Conservation (phyloP, 1,139 yeast genomes). For the Taphrina wiesneri region DNA sequence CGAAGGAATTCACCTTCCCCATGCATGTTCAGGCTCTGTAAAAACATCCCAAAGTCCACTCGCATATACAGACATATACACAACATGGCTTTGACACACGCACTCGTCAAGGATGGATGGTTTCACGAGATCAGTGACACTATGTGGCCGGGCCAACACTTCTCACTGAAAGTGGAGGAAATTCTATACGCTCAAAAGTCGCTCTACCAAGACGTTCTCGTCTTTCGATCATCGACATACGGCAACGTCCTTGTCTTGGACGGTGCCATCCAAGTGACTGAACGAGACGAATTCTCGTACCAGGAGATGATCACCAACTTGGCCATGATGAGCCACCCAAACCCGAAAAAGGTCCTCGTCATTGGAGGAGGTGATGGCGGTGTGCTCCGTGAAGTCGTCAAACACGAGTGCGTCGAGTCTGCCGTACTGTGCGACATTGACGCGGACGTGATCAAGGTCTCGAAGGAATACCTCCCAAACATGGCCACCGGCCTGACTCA, state of each 20-base stretch:
- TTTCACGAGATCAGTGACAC: slow-evolving; percentile 77
- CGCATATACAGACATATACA: neutral
- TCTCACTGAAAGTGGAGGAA: slow-evolving; percentile 76
- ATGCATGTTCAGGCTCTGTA: neutral
- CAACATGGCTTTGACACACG: slow-evolving; percentile 28
- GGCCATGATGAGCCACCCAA: slow-evolving; percentile 72
- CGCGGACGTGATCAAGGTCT: slow-evolving; percentile 69
- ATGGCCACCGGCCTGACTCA: slow-evolving; percentile 75
- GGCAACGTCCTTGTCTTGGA: slow-evolving; percentile 85
- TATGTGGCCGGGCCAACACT: slow-evolving; percentile 90
- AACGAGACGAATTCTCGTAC: slow-evolving; percentile 82
- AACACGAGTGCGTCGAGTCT: slow-evolving; percentile 66
- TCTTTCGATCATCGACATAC: slow-evolving; percentile 70
- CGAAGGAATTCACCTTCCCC: neutral
- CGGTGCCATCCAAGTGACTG: slow-evolving; percentile 86
- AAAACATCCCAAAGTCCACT: neutral
- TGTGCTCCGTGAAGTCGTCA: slow-evolving; percentile 77
- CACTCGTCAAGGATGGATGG: slow-evolving; percentile 67
- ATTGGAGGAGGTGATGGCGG: slow-evolving; percentile 97
- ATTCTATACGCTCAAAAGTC: slow-evolving; percentile 73
- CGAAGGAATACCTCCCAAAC: slow-evolving; percentile 72
- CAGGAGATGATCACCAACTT: slow-evolving; percentile 86
- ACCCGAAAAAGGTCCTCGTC: slow-evolving; percentile 73
- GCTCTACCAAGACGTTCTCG: slow-evolving; percentile 77
- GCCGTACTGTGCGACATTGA: slow-evolving; percentile 90